These are phyloP conservation scores for Pleurotus citrinopileatus DNA, from an alignment of 768 basidiomycete genomes.

Conservation along the genomic window DNA sequence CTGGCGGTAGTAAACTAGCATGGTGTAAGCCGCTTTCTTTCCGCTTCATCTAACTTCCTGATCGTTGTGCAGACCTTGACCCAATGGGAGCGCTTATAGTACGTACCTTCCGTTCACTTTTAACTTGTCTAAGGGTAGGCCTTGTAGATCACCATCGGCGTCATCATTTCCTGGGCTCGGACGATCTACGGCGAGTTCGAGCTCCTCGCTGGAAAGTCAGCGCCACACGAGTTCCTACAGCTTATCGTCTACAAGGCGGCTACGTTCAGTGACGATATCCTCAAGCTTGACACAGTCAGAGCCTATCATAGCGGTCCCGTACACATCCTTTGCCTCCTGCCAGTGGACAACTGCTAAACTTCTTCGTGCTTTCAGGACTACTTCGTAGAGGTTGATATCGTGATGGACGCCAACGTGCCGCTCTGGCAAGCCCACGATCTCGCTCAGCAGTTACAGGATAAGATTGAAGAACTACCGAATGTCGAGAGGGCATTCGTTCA, in stretches of 20 bases:
- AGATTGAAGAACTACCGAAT: conserved; percentile 82
- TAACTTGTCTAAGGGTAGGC: too few relatives aligned
- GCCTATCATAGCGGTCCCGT: conserved; percentile 90
- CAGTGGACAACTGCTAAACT: neutral
- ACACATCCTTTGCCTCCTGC: neutral
- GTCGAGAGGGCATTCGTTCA: conserved; percentile 93
- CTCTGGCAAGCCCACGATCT: conserved; percentile 89
- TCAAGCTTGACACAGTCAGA: conserved; percentile 84
- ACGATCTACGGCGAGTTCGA: conserved; percentile 82
- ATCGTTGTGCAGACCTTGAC: conserved; percentile 52
- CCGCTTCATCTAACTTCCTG: neutral
- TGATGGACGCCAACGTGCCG: conserved; percentile 85
- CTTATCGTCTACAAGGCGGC: conserved; percentile 88
- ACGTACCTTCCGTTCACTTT: conserved; percentile 26
- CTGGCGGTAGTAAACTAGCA: conserved; percentile 69
- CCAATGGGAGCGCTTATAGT: conserved; percentile 76
- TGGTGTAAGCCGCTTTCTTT: conserved; percentile 65
- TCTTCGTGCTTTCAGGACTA: conserved; percentile 54
- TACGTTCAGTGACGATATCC: conserved; percentile 85
- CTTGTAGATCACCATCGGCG: conserved; percentile 69
- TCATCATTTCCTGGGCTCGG: conserved; percentile 71
- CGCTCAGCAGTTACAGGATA: conserved; percentile 83
- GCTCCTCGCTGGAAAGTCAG: conserved; percentile 86
- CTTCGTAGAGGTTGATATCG: conserved; percentile 92
- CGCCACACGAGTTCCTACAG: conserved; percentile 88